Percentiles rank a stretch among this genome's conserved stretches.
Conservation (phyloP, 1,284 basidiomycete genomes). For the Sporisorium graminicola region DNA sequence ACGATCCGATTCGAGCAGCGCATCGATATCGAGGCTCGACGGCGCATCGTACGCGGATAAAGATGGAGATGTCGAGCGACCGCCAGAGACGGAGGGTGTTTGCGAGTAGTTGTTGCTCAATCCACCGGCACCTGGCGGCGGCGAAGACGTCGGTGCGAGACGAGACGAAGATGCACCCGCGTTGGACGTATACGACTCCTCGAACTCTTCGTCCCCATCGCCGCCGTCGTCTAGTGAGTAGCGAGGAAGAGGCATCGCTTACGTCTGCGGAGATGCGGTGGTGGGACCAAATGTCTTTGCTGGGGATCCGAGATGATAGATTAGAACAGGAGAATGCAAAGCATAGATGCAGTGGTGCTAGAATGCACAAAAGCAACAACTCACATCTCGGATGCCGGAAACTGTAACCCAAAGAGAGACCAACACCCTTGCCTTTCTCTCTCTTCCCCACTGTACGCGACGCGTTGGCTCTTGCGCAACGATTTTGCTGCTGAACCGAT, state of each 20-base stretch:
- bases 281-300: not conserved
- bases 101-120: slow-evolving; percentile 3
- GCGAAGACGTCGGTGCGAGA: not conserved
- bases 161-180: slow-evolving; percentile 20
- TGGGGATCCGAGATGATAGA: not conserved
- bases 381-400: slow-evolving; percentile 35
- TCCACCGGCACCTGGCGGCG: not conserved
- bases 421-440: slow-evolving; percentile 18
- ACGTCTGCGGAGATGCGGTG: not conserved
- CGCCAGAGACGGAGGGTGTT: slow-evolving; percentile 3
- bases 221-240: slow-evolving; percentile 41
- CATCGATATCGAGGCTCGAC: slow-evolving; percentile 38
- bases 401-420: slow-evolving; percentile 13
- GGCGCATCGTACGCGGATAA: slow-evolving; percentile 12
- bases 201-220: slow-evolving; percentile 34
- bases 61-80: slow-evolving; percentile 11
- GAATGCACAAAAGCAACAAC: not conserved
- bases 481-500: not conserved
- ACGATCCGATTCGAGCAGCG: slow-evolving; percentile 9
- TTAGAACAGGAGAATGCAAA: not conserved
- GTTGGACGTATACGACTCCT: slow-evolving; percentile 31
- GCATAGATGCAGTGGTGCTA: not conserved
- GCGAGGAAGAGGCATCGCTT: slow-evolving; percentile 38
- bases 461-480: slow-evolving; percentile 18
- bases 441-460: slow-evolving; percentile 37